phyloP scores from a whole-genome alignment of 192 early-diverging fungal species.

The Mortierella antarctica region DNA sequence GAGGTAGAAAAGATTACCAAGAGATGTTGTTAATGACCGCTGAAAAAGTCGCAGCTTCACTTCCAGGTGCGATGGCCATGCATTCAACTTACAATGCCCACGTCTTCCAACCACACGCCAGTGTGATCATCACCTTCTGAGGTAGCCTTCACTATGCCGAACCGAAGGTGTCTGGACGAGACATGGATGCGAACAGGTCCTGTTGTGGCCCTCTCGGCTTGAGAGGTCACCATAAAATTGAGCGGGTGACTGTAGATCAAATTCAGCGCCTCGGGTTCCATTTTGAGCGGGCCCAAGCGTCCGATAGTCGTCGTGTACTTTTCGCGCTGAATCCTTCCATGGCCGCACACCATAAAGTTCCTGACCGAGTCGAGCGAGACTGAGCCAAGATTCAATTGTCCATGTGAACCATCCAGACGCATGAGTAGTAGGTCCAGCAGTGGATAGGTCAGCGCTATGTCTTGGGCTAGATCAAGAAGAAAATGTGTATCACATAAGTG shows the following conservation, averaged over 20 bases:
- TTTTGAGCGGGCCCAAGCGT: conserved; percentile 17
- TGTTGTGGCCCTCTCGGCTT: conserved; percentile 73
- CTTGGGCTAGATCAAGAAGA: conserved; percentile 14
- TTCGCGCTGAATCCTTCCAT: conserved; percentile 38
- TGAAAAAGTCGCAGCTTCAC: neutral
- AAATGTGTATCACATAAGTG: neutral
- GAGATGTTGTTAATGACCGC: neutral
- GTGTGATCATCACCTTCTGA: conserved; percentile 59
- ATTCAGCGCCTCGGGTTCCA: conserved; percentile 74
- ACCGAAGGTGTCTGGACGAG: conserved; percentile 70
- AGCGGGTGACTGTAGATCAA: conserved; percentile 77
- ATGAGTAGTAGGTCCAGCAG: conserved; percentile 29
- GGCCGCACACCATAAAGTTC: conserved; percentile 28
- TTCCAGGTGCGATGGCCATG: neutral
- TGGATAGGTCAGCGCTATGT: conserved; percentile 38
- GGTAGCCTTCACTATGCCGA: conserved; percentile 68
- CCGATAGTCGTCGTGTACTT: conserved; percentile 16
- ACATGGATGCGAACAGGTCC: conserved; percentile 74
- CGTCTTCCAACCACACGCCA: conserved; percentile 71
- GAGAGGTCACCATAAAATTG: conserved; percentile 82
- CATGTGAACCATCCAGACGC: conserved; percentile 23
- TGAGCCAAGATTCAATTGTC: neutral
- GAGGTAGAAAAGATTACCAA: neutral
- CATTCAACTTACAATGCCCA: conserved; percentile 70
- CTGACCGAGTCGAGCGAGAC: conserved; percentile 21